Evolutionary conservation across 345 rosid genomes (phyloP).

Genomic region (Mallotus nudiflorus): DNA sequence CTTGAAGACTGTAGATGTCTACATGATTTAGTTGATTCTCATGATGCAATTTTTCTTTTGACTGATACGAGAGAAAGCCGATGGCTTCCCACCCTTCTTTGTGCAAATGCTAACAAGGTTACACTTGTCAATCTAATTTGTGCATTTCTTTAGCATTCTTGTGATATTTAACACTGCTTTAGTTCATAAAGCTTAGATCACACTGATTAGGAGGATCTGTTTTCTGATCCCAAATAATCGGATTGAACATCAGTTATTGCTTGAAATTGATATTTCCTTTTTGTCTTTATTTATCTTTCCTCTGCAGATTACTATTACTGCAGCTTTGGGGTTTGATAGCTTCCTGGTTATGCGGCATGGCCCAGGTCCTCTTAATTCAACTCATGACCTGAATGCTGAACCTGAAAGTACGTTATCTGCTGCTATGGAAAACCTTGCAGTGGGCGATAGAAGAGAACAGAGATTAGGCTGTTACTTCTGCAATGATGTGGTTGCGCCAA

Average conservation of each 20-base stretch:
- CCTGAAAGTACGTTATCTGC: conserved; percentile 33
- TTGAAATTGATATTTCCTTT: not conserved
- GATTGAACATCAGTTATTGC: not conserved
- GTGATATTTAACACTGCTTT: not conserved
- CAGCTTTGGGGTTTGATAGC: conserved; percentile 97
- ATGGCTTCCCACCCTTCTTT: conserved; percentile 87
- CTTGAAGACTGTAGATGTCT: conserved; percentile 72
- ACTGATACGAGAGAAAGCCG: conserved; percentile 99
- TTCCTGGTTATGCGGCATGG: conserved; percentile 98
- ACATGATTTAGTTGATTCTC: conserved; percentile 67
- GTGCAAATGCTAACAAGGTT: conserved; percentile 85
- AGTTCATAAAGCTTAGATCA: conserved; percentile 1
- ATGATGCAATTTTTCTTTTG: conserved; percentile 86
- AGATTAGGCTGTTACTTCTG: conserved; percentile 98
- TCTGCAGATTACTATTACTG: conserved; percentile 78
- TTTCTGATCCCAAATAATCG: not conserved
- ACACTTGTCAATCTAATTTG: conserved; percentile 11
- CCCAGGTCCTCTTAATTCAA: conserved; percentile 60
- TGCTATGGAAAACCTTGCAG: conserved; percentile 41
- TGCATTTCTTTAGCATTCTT: not conserved
- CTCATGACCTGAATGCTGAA: conserved; percentile 33
- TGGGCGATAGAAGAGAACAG: conserved; percentile 37
- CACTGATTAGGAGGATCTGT: conserved; percentile 1
- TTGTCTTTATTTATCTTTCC: conserved; percentile 14
- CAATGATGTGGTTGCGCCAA: conserved; percentile 94